A percentile compares a stretch with the other conserved stretches of the same genome.
Conservation (phyloP, 1,139 yeast genomes). For the Yamadazyma kanchanaburiensis region DNA sequence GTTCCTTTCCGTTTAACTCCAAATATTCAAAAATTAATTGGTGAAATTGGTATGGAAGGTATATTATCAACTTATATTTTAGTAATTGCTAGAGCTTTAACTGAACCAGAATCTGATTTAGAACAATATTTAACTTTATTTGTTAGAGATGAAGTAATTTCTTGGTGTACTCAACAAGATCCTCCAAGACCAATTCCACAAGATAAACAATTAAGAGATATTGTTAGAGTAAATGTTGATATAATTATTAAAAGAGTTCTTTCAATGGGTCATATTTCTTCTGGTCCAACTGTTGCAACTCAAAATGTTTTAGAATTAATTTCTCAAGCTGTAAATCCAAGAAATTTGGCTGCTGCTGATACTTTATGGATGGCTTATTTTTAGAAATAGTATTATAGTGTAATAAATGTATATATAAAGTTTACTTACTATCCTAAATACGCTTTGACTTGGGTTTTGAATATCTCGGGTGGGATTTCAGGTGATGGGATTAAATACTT, state of each 20-base stretch:
- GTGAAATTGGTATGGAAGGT: constrained; percentile 91
- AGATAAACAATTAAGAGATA: constrained; percentile 80
- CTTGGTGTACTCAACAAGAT: constrained; percentile 91
- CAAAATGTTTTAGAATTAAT: constrained; percentile 90
- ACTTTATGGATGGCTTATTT: constrained; percentile 96
- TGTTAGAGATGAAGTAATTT: constrained; percentile 90
- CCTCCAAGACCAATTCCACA: constrained; percentile 59
- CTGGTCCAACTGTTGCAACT: constrained; percentile 77
- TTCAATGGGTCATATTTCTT: constrained; percentile 76
- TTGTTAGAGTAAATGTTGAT: constrained; percentile 86
- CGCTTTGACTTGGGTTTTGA: constrained; percentile 1
- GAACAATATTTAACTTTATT: constrained; percentile 86
- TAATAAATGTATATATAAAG: neutral
- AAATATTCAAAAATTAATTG: constrained; percentile 88
- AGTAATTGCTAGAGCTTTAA: constrained; percentile 81
- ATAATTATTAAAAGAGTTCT: constrained; percentile 66
- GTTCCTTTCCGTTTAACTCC: constrained; percentile 98
- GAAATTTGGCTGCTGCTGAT: constrained; percentile 90
- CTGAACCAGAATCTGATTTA: constrained; percentile 87
- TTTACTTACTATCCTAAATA: constrained; percentile 2
- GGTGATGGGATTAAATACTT: neutral
- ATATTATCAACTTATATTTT: constrained; percentile 81
- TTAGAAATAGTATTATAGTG: constrained; percentile 19
- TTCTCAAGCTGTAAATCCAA: constrained; percentile 93
- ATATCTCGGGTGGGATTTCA: constrained; percentile 1